Conservation (phyloP, 768 basidiomycete genomes). For the Multifurca ochricompacta region DNA sequence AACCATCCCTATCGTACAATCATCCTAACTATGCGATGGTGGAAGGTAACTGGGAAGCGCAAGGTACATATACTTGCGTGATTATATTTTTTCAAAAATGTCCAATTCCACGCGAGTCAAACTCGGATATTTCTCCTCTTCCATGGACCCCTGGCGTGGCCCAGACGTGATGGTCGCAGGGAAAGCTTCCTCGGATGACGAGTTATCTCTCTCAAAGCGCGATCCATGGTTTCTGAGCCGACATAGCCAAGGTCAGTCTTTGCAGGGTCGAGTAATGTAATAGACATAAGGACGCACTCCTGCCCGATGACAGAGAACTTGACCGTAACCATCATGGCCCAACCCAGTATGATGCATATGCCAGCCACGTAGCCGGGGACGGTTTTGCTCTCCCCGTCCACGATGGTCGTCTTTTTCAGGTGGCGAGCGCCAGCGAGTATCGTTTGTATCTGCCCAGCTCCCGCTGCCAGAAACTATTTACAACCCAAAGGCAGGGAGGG, state of each 20-base stretch:
- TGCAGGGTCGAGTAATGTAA: background rate
- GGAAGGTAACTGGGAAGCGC: no score
- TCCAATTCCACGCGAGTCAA: background rate
- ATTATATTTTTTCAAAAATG: background rate
- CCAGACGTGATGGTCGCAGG: no score
- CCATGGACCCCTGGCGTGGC: background rate
- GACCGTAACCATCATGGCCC: conserved; percentile 69
- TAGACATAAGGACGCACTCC: conserved; percentile 40
- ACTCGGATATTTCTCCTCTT: background rate
- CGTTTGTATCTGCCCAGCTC: conserved; percentile 40
- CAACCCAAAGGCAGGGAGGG: background rate
- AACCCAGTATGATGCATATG: conserved; percentile 81
- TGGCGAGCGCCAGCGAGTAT: conserved; percentile 31
- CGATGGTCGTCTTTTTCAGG: conserved; percentile 30
- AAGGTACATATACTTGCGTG: background rate
- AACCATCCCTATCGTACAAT: no score
- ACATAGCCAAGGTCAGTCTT: background rate
- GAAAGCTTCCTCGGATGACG: conserved; percentile 55
- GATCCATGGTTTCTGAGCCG: conserved; percentile 26
- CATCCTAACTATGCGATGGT: no score
- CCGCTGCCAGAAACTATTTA: conserved; percentile 34
- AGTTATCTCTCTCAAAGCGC: conserved; percentile 77
- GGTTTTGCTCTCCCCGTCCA: background rate
- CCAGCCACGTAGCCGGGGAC: conserved; percentile 43
- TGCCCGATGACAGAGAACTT: conserved; percentile 70